phyloP scores from a whole-genome alignment of 2,329 filamentous ascomycete species.

The Ceratocystis albifundus region DNA sequence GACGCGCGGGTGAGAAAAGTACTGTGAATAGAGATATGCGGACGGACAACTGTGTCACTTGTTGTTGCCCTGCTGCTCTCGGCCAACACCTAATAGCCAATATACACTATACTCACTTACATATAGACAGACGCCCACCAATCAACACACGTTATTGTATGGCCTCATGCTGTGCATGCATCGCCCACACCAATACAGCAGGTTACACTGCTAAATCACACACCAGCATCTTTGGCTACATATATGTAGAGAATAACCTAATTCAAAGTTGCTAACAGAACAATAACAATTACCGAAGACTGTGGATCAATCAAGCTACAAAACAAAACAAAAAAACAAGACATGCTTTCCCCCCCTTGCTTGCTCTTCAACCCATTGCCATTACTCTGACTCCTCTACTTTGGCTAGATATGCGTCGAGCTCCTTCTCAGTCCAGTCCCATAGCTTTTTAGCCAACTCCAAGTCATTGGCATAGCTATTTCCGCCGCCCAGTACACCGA shows the following conservation, averaged over 20 bases:
- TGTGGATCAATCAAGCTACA: no score
- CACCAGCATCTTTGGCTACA: neutral
- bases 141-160: no score
- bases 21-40: no score
- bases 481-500: constrained; percentile 27
- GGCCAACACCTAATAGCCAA: no score
- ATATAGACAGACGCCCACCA: no score
- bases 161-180: no score
- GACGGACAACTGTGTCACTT: no score
- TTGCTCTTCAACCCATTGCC: neutral
- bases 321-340: neutral
- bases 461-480: constrained; percentile 26
- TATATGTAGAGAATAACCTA: neutral
- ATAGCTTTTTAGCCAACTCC: constrained; percentile 28
- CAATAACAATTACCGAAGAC: neutral
- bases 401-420: constrained; percentile 24
- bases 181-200: no score
- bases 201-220: no score
- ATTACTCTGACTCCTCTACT: neutral
- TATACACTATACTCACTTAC: no score
- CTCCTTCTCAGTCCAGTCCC: constrained; percentile 32
- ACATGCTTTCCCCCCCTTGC: neutral
- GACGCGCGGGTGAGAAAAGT: no score
- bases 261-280: neutral
- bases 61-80: no score